Evolutionary conservation across 23 red algal genomes (phyloP).

Genomic region (Gracilaria gracilis): DNA sequence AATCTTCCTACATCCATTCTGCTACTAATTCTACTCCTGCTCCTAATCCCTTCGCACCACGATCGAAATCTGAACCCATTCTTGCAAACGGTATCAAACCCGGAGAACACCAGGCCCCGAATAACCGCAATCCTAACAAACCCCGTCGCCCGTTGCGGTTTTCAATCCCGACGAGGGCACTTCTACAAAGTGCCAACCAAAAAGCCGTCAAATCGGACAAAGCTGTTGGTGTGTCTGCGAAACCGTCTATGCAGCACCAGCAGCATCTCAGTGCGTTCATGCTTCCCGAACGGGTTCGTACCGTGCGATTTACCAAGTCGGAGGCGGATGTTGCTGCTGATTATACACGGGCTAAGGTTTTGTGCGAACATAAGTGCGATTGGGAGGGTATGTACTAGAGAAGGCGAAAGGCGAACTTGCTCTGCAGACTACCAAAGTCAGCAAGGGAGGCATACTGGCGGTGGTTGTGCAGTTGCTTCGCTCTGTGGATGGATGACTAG

Average conservation of each 20-base stretch:
- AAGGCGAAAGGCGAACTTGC: background rate
- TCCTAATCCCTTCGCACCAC: background rate
- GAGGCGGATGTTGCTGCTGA: slow-evolving; percentile 7
- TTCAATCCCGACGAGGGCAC: background rate
- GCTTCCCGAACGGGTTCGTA: background rate
- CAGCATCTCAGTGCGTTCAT: background rate
- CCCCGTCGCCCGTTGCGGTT: background rate
- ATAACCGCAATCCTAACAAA: background rate
- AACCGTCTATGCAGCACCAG: background rate
- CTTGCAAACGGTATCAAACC: slow-evolving; percentile 25
- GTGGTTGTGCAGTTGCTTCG: slow-evolving; percentile 27
- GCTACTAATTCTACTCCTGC: background rate
- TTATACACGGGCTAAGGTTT: background rate
- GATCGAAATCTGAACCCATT: slow-evolving; percentile 5
- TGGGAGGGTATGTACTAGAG: background rate
- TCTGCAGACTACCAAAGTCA: background rate
- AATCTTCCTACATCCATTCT: background rate
- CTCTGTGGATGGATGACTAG: slow-evolving; percentile 3
- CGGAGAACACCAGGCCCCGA: background rate
- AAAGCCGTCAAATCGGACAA: slow-evolving; percentile 21
- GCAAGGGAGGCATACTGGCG: background rate
- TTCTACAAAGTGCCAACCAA: slow-evolving; percentile 2
- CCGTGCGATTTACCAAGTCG: slow-evolving; percentile 11
- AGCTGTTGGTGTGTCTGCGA: background rate
- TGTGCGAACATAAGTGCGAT: background rate